These are phyloP conservation scores for Canna indica DNA, from an alignment of 176 grass and related monocot genomes.

Conservation along the genomic window DNA sequence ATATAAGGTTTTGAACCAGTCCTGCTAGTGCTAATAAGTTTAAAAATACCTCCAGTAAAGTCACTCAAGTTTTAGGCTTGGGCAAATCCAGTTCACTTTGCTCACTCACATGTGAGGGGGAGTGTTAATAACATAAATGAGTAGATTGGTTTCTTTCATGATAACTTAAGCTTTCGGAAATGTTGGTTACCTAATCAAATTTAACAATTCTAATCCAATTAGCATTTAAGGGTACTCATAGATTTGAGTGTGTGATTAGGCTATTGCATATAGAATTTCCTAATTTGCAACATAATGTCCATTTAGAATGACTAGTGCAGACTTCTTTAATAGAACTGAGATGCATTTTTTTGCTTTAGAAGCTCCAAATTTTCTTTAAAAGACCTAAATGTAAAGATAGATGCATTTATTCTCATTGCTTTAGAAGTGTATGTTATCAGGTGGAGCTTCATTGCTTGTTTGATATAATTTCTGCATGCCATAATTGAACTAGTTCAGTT, in stretches of 20 bases:
- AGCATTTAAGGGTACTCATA: neutral
- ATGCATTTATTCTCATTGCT: neutral
- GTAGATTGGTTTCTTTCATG: no score
- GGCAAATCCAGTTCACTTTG: no score
- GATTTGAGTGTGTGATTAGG: neutral
- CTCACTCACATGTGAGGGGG: no score
- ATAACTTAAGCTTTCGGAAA: no score
- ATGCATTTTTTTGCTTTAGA: neutral
- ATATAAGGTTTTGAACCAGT: no score
- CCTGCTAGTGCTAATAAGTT: no score
- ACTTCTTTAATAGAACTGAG: neutral
- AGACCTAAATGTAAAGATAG: neutral
- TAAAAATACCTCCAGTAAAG: no score
- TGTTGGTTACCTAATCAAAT: no score
- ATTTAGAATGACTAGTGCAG: neutral
- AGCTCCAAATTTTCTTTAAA: neutral
- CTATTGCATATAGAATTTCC: neutral
- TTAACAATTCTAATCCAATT: conserved; percentile 1
- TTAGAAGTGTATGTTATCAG: neutral
- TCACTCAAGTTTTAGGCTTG: no score
- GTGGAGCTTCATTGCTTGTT: neutral
- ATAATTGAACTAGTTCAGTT: neutral
- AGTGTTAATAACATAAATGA: no score
- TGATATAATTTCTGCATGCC: neutral
- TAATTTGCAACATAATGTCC: neutral